Conservation (phyloP, 805 yeast species). For the Cyberlindnera misumaiensis region DNA sequence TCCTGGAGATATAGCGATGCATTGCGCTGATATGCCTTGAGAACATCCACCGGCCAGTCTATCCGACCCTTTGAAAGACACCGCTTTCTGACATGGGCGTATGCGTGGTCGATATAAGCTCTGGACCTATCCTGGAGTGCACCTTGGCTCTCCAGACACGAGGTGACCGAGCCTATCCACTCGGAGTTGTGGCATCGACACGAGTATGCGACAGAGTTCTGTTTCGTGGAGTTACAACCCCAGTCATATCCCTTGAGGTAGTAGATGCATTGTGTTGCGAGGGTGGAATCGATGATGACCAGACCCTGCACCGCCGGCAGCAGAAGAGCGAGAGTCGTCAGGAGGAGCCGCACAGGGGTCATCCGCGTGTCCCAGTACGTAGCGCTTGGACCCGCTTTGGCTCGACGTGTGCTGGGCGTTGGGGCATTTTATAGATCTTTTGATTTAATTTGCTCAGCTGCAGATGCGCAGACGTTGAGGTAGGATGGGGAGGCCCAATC, state of each 20-base stretch:
- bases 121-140: conserved; percentile 15
- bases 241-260: conserved; percentile 33
- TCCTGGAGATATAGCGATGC: conserved; percentile 29
- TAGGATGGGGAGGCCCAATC: background rate
- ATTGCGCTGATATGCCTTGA: conserved; percentile 28
- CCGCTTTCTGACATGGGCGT: conserved; percentile 30
- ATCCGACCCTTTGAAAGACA: conserved; percentile 30
- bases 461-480: conserved; percentile 1
- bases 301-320: conserved; percentile 5
- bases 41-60: conserved; percentile 27
- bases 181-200: conserved; percentile 37
- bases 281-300: conserved; percentile 28
- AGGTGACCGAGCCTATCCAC: conserved; percentile 39
- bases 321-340: background rate
- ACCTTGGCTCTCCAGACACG: conserved; percentile 32
- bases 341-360: background rate
- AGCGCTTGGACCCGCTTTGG: too few species aligned
- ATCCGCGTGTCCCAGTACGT: too few species aligned
- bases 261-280: conserved; percentile 36
- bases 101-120: conserved; percentile 31
- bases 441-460: conserved; percentile 14
- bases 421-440: too few species aligned
- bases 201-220: conserved; percentile 27
- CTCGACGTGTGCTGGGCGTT: too few species aligned
- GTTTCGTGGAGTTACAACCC: conserved; percentile 34